Evolutionary conservation across 1,284 basidiomycete genomes (phyloP).

Genomic region (Irpex sp.): DNA sequence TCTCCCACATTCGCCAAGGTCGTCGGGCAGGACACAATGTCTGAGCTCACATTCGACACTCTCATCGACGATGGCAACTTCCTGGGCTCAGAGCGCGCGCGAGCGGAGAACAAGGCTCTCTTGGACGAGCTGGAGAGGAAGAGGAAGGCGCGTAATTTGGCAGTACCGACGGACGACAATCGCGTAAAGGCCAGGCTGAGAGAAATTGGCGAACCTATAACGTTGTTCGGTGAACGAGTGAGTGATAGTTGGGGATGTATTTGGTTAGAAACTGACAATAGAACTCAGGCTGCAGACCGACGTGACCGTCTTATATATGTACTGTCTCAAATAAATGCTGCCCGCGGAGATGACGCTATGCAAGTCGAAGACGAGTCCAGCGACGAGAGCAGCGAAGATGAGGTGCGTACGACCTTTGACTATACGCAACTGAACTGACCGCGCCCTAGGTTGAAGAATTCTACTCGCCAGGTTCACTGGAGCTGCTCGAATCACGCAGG

Average conservation of each 20-base stretch:
- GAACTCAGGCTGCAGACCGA: conserved; percentile 72
- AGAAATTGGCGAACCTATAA: conserved; percentile 94
- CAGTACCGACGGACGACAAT: conserved; percentile 95
- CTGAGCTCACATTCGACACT: conserved; percentile 70
- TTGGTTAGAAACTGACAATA: neutral
- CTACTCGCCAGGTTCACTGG: conserved; percentile 88
- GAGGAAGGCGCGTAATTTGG: conserved; percentile 90
- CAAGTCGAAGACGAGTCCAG: conserved; percentile 67
- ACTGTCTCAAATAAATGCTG: conserved; percentile 85
- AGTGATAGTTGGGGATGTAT: conserved; percentile 31
- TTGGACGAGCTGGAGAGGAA: conserved; percentile 93
- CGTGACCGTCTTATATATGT: conserved; percentile 93
- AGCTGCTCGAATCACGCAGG: conserved; percentile 80
- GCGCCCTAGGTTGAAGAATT: conserved; percentile 81
- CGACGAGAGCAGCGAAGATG: conserved; percentile 68
- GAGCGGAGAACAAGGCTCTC: conserved; percentile 75
- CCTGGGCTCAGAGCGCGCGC: conserved; percentile 65
- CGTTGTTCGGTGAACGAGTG: conserved; percentile 94
- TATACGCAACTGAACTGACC: conserved; percentile 3
- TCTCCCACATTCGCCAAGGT: neutral
- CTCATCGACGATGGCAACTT: conserved; percentile 75
- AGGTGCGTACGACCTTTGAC: conserved; percentile 41
- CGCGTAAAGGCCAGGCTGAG: conserved; percentile 87
- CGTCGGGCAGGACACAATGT: conserved; percentile 37
- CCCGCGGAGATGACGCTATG: conserved; percentile 69